phyloP scores from a whole-genome alignment of 176 grass and related monocot species.

The Juncus effusus region DNA sequence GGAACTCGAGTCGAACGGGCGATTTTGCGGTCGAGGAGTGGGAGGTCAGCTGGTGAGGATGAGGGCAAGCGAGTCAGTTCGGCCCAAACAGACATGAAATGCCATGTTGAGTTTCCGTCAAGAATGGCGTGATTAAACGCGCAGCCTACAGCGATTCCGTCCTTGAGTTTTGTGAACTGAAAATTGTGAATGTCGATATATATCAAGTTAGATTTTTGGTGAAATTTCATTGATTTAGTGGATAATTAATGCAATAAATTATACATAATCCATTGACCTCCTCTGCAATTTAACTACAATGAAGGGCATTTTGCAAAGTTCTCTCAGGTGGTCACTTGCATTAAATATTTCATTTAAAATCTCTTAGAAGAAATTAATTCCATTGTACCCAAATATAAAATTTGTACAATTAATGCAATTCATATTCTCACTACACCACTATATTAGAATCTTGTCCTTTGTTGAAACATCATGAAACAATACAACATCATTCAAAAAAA shows the following conservation, averaged over 20 bases:
- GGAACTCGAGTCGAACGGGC: slow-evolving; percentile 58
- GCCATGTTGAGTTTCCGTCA: slow-evolving; percentile 87
- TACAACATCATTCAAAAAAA: too few species aligned
- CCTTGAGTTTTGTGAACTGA: slow-evolving; percentile 86
- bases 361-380: too few species aligned
- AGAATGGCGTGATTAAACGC: slow-evolving; percentile 98
- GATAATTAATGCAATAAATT: background rate
- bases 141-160: slow-evolving; percentile 76
- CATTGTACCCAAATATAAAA: too few species aligned
- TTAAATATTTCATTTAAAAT: too few species aligned
- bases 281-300: too few species aligned
- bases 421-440: too few species aligned
- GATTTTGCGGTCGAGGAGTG: slow-evolving; percentile 50
- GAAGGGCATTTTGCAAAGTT: too few species aligned
- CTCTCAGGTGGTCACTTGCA: too few species aligned
- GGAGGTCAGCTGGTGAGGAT: slow-evolving; percentile 24
- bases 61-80: slow-evolving; percentile 52
- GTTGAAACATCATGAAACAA: too few species aligned
- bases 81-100: slow-evolving; percentile 95
- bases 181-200: background rate
- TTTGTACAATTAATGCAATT: too few species aligned
- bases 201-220: background rate
- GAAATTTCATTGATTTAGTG: background rate
- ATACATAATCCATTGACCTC: too few species aligned
- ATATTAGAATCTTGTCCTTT: too few species aligned